Percentiles rank a stretch among this genome's conserved stretches.
phyloP scores from a whole-genome alignment of 441 rosid genomes.

The Biscutella laevigata region DNA sequence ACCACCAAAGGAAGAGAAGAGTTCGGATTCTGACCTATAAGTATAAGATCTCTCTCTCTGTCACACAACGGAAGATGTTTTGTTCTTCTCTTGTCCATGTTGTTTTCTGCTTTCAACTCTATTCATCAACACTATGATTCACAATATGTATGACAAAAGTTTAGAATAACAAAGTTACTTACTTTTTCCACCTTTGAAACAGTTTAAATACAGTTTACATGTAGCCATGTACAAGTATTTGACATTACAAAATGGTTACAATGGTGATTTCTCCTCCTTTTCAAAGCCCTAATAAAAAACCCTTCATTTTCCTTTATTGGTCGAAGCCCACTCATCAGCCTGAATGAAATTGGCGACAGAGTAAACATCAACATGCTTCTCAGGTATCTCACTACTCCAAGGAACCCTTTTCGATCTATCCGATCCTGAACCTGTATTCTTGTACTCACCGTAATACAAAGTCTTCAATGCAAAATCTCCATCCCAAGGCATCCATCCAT shows the following conservation, averaged over 20 bases:
- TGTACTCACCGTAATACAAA: conserved; percentile 70
- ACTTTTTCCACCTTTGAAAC: neutral
- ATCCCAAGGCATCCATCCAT: conserved; percentile 40
- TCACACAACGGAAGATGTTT: neutral
- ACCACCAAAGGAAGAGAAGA: conserved; percentile 69
- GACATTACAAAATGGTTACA: conserved; percentile 17
- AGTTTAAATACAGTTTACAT: neutral
- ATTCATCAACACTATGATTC: neutral
- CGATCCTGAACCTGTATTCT: conserved; percentile 61
- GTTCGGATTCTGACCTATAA: conserved; percentile 44
- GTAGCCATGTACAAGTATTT: neutral
- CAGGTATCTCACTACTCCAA: conserved; percentile 73
- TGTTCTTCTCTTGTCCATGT: neutral
- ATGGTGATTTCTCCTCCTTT: neutral
- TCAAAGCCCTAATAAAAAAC: neutral
- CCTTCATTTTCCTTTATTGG: neutral
- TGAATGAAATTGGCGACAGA: conserved; percentile 78
- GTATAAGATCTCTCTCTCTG: neutral
- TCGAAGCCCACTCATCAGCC: conserved; percentile 75
- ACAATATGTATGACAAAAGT: neutral
- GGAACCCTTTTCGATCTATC: conserved; percentile 39
- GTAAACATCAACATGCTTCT: conserved; percentile 41
- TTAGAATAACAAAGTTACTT: neutral
- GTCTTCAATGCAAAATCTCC: conserved; percentile 65
- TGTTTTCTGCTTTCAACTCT: conserved; percentile 2